Base-by-base conservation (phyloP, 2,329 filamentous ascomycete species). In the Sporothrix pallida region DNA sequence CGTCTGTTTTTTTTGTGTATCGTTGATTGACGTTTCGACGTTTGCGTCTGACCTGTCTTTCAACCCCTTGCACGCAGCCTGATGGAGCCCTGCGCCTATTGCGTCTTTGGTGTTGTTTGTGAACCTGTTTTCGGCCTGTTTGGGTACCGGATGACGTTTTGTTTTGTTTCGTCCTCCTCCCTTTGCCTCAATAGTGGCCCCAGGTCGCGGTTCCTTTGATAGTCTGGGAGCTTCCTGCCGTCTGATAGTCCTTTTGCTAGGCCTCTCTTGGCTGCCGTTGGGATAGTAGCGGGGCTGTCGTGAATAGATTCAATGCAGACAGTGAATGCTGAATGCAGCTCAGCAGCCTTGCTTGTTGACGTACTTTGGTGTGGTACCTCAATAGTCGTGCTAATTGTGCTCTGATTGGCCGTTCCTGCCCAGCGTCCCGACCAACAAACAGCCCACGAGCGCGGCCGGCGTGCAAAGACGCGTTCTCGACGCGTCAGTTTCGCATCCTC, bases 401-500 rank as follows among this genome's bases (percentile, higher is more conserved):
- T 26, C 17, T 74, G 69, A 74, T 75, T 75, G 74, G 74, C 69
- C 65, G 65, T 52, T 68, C 46, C 46, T 50, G 46, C 23, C 44
- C 44, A 52, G 37, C 46, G 65, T 48, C 60, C 60, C n/a, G 15
- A 26, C 58, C n/a, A 48, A 58, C 31, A 72, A 42, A 50, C 48
- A 62, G 37, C 46, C n/a, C 17, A 13, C 37, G 62, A 70, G 71
- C 71, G 73, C 31, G 37, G 20, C 23, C 15, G 26, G 12, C 23
- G 3, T 62, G 42, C 13, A 2, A 15, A 52, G 65, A 76, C 75
- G 75, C 75, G 75, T 74, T 50, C 52, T 26, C 1, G 46, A 75
- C 75, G 75, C 75, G 75, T 75, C 74, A 73, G 54, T 75, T 76
- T 76, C 71, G 71, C 71, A 67, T 20, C 60, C 17, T 67, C 37